Evolutionary conservation across 768 basidiomycete species (phyloP).

Genomic region (Mycena olivaceomarginata): DNA sequence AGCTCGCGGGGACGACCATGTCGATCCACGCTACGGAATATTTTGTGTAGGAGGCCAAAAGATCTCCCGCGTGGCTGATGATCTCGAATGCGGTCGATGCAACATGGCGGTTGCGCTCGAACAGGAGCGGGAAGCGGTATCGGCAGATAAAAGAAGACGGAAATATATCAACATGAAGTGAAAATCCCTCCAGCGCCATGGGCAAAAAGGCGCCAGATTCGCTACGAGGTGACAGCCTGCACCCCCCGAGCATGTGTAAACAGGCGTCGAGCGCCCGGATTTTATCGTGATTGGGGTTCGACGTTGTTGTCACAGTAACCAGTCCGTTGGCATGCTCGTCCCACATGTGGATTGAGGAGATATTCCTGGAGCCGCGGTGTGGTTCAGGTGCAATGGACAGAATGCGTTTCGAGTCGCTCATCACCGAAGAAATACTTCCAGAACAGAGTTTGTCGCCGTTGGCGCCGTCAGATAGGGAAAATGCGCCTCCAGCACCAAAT

Average conservation of each 20-base stretch:
- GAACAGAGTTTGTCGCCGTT: constrained; percentile 53
- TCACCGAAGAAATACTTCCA: constrained; percentile 42
- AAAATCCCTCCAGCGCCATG: constrained; percentile 55
- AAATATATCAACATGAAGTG: constrained; percentile 48
- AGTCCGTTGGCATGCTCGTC: constrained; percentile 55
- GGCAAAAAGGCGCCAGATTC: constrained; percentile 56
- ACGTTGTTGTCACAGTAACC: constrained; percentile 48
- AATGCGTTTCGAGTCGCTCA: not conserved
- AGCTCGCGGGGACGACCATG: constrained; percentile 5
- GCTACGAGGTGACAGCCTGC: constrained; percentile 42
- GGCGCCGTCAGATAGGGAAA: constrained; percentile 50
- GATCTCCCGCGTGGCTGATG: constrained; percentile 51
- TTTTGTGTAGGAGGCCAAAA: constrained; percentile 55
- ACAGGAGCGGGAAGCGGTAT: constrained; percentile 55
- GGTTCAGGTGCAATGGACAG: not conserved
- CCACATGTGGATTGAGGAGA: constrained; percentile 54
- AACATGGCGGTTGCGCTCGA: constrained; percentile 51
- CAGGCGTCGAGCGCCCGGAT: constrained; percentile 59
- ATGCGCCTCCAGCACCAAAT: constrained; percentile 46
- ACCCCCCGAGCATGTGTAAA: constrained; percentile 57
- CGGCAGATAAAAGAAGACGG: constrained; percentile 57
- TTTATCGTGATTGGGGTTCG: constrained; percentile 51
- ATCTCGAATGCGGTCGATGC: constrained; percentile 55
- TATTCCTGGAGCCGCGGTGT: constrained; percentile 43
- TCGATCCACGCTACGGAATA: constrained; percentile 59